These are phyloP conservation scores for Wickerhamomyces sydowiorum DNA, from an alignment of 805 yeast species.

Conservation along the genomic window DNA sequence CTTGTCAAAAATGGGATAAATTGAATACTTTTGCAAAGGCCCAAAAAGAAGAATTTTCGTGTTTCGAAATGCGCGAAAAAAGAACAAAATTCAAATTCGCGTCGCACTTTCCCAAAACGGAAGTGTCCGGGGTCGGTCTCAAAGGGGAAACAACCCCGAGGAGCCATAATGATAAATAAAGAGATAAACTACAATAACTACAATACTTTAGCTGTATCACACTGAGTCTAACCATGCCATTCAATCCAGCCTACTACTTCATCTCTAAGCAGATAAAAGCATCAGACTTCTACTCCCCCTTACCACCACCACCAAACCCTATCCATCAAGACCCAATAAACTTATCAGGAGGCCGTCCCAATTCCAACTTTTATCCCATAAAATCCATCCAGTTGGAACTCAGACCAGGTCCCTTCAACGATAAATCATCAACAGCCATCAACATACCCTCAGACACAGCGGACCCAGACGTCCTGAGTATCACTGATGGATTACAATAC, in stretches of 20 bases:
- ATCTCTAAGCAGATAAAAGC: neutral
- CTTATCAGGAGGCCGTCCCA: neutral
- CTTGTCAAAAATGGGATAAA: neutral
- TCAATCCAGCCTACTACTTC: neutral
- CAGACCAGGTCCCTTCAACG: neutral
- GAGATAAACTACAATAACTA: too few relatives aligned
- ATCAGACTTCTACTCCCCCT: neutral
- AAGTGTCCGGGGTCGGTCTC: too few relatives aligned
- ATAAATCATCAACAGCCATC: neutral
- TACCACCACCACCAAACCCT: neutral
- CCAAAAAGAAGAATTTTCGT: too few relatives aligned
- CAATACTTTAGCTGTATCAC: too few relatives aligned
- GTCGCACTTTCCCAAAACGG: too few relatives aligned
- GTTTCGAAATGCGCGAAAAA: too few relatives aligned
- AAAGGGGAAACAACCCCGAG: too few relatives aligned
- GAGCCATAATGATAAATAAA: too few relatives aligned
- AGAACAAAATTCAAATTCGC: too few relatives aligned
- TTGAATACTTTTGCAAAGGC: too few relatives aligned
- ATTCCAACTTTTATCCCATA: neutral
- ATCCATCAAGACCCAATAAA: neutral
- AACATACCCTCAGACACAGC: neutral
- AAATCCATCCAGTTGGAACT: neutral
- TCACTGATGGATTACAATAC: conserved; percentile 78
- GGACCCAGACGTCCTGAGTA: conserved; percentile 31
- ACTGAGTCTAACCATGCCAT: neutral